Evolutionary conservation across 176 grass and related monocot genomes (phyloP).

Genomic region (Urochloa ruziziensis): DNA sequence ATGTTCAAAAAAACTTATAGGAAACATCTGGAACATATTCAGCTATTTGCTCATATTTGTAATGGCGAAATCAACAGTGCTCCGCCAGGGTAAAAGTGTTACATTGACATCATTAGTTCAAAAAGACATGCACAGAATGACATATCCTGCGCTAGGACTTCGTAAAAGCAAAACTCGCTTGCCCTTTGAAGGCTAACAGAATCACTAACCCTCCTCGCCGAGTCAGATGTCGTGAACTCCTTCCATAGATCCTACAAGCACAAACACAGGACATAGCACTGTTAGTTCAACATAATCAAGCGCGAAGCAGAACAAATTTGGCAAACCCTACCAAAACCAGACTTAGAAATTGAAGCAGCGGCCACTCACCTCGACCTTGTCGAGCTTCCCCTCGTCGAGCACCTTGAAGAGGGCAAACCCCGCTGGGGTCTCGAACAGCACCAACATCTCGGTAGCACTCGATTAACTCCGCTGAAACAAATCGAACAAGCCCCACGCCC

Average conservation of each 20-base stretch:
- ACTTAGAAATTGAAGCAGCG: background rate
- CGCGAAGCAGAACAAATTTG: background rate
- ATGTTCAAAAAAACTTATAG: background rate
- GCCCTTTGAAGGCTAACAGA: background rate
- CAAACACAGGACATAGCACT: background rate
- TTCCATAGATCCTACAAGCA: conserved; percentile 82
- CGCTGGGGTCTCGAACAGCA: conserved; percentile 73
- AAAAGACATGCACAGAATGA: background rate
- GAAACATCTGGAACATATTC: background rate
- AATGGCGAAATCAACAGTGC: background rate
- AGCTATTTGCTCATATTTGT: background rate
- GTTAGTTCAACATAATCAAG: background rate
- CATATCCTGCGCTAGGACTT: background rate
- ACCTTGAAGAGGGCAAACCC: conserved; percentile 89
- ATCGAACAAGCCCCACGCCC: background rate
- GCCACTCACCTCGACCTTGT: conserved; percentile 65
- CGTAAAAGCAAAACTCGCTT: background rate
- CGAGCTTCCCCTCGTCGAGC: conserved; percentile 76
- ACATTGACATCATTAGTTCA: background rate
- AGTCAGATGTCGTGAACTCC: conserved; percentile 63
- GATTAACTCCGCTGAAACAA: background rate
- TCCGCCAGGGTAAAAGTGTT: background rate
- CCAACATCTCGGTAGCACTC: conserved; percentile 48
- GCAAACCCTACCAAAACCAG: background rate
- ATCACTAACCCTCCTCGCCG: conserved; percentile 63